Base-by-base conservation (phyloP, 106 monocot genomes). In the Dendrobium huoshanense region DNA sequence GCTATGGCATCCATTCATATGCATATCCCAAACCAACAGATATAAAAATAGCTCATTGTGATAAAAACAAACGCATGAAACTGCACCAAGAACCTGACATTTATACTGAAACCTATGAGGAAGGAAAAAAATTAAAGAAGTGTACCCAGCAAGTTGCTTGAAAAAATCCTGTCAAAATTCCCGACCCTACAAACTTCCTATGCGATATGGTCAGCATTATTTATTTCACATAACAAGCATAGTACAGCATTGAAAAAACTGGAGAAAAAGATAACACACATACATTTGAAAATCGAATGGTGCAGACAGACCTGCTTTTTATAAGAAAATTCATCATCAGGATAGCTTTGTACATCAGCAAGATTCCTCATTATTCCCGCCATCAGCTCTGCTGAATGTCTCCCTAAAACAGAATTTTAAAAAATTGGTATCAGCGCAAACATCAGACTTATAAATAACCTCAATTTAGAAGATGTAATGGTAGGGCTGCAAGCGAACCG, bases 321-420 rank as follows among this genome's bases (percentile, higher is more conserved):
- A 82, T 65, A 92, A 68, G 83, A 70, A 83, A 92, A 89, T 40
- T 95, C 89, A 79, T 94, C 94, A 80, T 98, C 91, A 24, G 92
- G 77, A 68, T 95, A 82, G 3, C 81, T 94, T 67, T 97, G 83
- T 84, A 97, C 84, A 72, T 94, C 90, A 78, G 89, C 91, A 42
- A 98, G 79, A 78, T 76, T 95, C 55, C 56, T 85, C 77, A 98
- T 75, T 27, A 83, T 83, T 27, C 83, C 89, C 42, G 47, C 82
- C 97, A 98, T 88, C 51, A 98, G 81, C 84, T 82, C 61, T 19
- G 77, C 81, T 73, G 93, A 94, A 85, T 81, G 89, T 77, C 75
- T 76, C 17, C 94, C 96, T 96, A 48, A 54, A 79, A 48, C 43
- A 6, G 24, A 13, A 70, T 37, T 37, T 24, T 37, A 70, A 70